Base-by-base conservation (phyloP, 1,284 basidiomycete species). In the Cutaneotrichosporon mucoides region DNA sequence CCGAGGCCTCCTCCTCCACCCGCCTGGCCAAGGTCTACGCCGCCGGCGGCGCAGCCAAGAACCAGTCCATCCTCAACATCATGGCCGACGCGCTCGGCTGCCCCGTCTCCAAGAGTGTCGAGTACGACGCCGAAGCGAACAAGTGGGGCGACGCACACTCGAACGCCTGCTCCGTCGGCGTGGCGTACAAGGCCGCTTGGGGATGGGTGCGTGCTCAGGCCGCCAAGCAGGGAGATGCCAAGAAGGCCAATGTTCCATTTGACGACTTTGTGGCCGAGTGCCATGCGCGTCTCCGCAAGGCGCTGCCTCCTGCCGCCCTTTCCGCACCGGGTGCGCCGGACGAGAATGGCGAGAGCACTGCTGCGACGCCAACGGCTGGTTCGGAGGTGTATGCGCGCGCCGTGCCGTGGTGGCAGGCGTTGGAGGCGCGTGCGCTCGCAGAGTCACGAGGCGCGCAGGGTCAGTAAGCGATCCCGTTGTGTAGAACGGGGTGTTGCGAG, bases 21-120 rank as follows among this genome's bases (percentile, higher is more conserved):
- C 82, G 36, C 8, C 80, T 92, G 36, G 82, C 83, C 51, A 81
- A 88, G 34, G 82, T 93, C 54, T 85, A 92, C 61, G 81, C 90
- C 38, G 88, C 88, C 0, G 91, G 91, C 34, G 91, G 91, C 13
- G 86, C 89, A 0, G 88, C 88, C 5, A 82, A 83, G 7, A 94
- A 94, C 73, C 76, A 80, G 40, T 83, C 84, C 38, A 88, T 93
- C 70, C 83, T 85, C 37, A 87, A 88, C 66, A 77, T 90, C 52
- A 85, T 86, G 41, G 88, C 91, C 15, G 88, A 93, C 74, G 82
- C 92, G 8, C 86, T 94, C 58, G 83, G 82, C 35, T 85, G 89
- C 79, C 83, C 84, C 38, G 85, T 88, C 9, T 89, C 68, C 59
- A 75, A 73, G 57, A 64, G 66, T 16, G 72, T 74, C 16, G 72